Evolutionary conservation across 2,329 filamentous ascomycete species (phyloP).

Genomic region (Ophiocordyceps sinensis): DNA sequence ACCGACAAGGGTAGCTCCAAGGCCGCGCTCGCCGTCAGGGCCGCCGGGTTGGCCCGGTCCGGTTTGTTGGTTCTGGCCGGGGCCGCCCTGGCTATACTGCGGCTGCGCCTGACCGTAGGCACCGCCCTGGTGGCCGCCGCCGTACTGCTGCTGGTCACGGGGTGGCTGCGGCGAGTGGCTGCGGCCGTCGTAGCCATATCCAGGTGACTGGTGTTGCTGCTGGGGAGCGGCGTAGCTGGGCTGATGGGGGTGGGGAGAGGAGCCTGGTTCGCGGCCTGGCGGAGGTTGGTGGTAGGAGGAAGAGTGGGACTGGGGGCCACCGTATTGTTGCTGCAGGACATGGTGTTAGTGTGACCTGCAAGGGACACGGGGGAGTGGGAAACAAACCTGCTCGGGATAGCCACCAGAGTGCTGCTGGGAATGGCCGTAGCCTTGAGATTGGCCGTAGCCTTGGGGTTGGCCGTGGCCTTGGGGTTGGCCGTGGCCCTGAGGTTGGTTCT

Average conservation of each 20-base stretch:
- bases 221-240: neutral
- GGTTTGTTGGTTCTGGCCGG: constrained; percentile 8
- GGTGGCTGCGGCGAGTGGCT: constrained; percentile 4
- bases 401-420: constrained; percentile 6
- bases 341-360: neutral
- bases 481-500: too few relatives aligned
- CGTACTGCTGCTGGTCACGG: constrained; percentile 4
- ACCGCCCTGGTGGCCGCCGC: constrained; percentile 8
- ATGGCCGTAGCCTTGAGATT: constrained; percentile 5
- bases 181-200: neutral
- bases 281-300: too few relatives aligned
- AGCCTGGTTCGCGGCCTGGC: too few relatives aligned
- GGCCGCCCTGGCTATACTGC: constrained; percentile 11
- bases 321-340: too few relatives aligned
- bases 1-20: constrained; percentile 38
- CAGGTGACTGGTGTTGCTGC: constrained; percentile 2
- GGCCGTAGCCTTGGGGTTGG: constrained; percentile 3
- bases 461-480: too few relatives aligned
- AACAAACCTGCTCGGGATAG: constrained; percentile 5
- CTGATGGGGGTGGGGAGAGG: too few relatives aligned
- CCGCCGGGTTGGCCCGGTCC: constrained; percentile 12
- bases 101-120: constrained; percentile 4
- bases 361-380: neutral
- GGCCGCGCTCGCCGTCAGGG: constrained; percentile 34
- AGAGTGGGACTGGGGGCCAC: too few relatives aligned